Conservation (phyloP, 352 stramenopile species). For the Globisporangium iwayamae region DNA sequence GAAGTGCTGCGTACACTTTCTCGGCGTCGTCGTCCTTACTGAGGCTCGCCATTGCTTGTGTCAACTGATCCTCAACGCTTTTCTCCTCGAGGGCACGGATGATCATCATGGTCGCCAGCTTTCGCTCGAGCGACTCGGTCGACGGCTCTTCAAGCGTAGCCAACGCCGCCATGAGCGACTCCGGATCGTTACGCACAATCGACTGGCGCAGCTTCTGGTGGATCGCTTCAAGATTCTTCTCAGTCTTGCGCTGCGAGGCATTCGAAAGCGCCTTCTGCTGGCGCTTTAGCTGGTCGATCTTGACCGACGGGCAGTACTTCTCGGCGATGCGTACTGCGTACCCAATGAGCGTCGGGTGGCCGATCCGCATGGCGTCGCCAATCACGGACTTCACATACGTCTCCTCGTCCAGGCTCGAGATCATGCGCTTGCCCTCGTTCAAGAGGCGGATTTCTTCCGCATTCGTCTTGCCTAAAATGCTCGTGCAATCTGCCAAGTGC, state of each 20-base stretch:
- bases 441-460: slow-evolving; percentile 64
- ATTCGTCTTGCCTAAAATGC: slow-evolving; percentile 50
- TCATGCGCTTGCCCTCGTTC: slow-evolving; percentile 41
- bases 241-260: slow-evolving; percentile 31
- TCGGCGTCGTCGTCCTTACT: slow-evolving; percentile 14
- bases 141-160: slow-evolving; percentile 64
- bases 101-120: slow-evolving; percentile 81
- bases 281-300: slow-evolving; percentile 43
- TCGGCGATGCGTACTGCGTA: slow-evolving; percentile 59
- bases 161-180: slow-evolving; percentile 66
- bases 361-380: slow-evolving; percentile 49
- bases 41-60: slow-evolving; percentile 22
- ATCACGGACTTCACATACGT: slow-evolving; percentile 76
- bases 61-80: slow-evolving; percentile 49
- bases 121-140: slow-evolving; percentile 61
- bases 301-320: slow-evolving; percentile 57
- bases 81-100: slow-evolving; percentile 77
- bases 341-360: slow-evolving; percentile 55
- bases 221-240: slow-evolving; percentile 36
- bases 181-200: slow-evolving; percentile 61
- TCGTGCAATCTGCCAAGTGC: slow-evolving; percentile 46
- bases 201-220: slow-evolving; percentile 54
- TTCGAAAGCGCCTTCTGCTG: slow-evolving; percentile 26
- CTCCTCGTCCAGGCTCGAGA: slow-evolving; percentile 68
- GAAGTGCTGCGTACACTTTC: slow-evolving; percentile 26